Evolutionary conservation across 768 basidiomycete species (phyloP).

Genomic region (Psilocybe cyanescens): DNA sequence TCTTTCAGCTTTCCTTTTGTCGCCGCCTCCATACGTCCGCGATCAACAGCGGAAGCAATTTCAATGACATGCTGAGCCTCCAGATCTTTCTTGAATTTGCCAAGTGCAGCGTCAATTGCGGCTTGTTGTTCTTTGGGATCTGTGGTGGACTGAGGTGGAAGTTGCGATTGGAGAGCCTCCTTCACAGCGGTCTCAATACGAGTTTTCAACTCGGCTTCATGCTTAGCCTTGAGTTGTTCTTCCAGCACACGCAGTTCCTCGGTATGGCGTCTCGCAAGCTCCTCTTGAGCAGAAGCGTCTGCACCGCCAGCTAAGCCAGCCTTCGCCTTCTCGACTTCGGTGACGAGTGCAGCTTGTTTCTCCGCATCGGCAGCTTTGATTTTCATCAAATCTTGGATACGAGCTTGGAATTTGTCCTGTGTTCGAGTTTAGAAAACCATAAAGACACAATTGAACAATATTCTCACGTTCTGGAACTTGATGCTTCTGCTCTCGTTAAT

Average conservation of each 20-base stretch:
- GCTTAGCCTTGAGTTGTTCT: conserved; percentile 52
- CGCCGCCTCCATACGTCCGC: conserved; percentile 65
- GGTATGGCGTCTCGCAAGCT: conserved; percentile 54
- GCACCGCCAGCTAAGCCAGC: conserved; percentile 39
- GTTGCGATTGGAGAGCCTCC: conserved; percentile 37
- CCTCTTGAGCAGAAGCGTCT: conserved; percentile 35
- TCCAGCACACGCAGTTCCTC: conserved; percentile 63
- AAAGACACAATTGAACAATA: neutral
- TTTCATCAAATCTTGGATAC: conserved; percentile 56
- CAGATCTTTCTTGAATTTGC: conserved; percentile 50
- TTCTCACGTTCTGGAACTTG: conserved; percentile 42
- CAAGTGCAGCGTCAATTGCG: conserved; percentile 52
- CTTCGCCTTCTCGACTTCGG: conserved; percentile 60
- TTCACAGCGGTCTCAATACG: conserved; percentile 43
- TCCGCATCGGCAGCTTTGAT: conserved; percentile 50
- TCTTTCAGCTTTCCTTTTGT: conserved; percentile 75
- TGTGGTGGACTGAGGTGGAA: conserved; percentile 22
- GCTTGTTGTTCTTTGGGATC: conserved; percentile 32
- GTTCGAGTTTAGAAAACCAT: conserved; percentile 4
- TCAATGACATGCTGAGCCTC: conserved; percentile 56
- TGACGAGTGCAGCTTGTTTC: conserved; percentile 53
- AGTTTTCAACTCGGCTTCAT: conserved; percentile 55
- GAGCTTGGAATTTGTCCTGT: conserved; percentile 66
- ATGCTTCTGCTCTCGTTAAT: conserved; percentile 46
- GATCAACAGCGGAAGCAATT: conserved; percentile 67